Percentiles rank a stretch among this genome's conserved stretches.
Evolutionary conservation across 441 rosid species (phyloP).

Genomic region (Gossypium gossypioides): DNA sequence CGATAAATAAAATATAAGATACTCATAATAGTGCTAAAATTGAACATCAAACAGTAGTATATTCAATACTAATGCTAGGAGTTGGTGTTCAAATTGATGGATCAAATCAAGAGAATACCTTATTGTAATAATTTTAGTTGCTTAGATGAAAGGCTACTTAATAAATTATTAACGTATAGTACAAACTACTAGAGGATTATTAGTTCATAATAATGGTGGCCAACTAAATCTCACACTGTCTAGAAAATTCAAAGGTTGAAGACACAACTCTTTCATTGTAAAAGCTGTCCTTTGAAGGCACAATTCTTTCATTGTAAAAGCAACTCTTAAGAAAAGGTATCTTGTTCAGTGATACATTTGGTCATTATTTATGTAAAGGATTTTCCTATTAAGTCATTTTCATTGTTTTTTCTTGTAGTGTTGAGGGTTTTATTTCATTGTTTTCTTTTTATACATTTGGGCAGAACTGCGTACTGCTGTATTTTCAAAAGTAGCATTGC

Average conservation of each 20-base stretch:
- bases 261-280: not conserved
- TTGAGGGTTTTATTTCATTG: not conserved
- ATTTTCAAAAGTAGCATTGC: constrained; percentile 76
- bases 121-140: not conserved
- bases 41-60: not conserved
- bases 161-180: not conserved
- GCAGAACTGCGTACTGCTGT: constrained; percentile 82
- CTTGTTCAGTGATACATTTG: too few relatives aligned
- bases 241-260: not conserved
- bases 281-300: not conserved
- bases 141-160: not conserved
- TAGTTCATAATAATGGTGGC: not conserved
- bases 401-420: too few relatives aligned
- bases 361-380: too few relatives aligned
- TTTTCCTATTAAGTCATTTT: too few relatives aligned
- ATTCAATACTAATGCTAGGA: not conserved
- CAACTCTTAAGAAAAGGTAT: too few relatives aligned
- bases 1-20: too few relatives aligned
- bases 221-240: not conserved
- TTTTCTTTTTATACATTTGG: not conserved
- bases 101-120: not conserved
- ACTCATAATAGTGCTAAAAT: not conserved
- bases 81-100: not conserved
- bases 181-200: not conserved
- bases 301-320: too few relatives aligned